phyloP scores from a whole-genome alignment of 2,329 filamentous ascomycete genomes.

The Xylaria sp. region DNA sequence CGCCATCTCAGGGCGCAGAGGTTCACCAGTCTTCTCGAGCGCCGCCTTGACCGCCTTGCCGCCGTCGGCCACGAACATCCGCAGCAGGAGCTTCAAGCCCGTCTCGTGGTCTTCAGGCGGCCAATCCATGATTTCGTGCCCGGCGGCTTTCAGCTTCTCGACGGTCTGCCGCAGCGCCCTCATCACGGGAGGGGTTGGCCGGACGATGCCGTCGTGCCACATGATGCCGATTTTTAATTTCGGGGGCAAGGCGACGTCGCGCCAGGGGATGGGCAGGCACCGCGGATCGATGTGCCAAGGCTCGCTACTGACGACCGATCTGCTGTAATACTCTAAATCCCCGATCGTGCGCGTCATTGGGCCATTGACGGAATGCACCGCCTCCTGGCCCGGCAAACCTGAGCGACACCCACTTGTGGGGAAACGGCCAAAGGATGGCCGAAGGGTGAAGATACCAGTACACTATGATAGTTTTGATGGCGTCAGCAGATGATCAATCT shows the following conservation, averaged over 20 bases:
- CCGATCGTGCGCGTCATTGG: conserved; percentile 62
- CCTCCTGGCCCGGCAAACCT: conserved; percentile 69
- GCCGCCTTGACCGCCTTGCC: conserved; percentile 47
- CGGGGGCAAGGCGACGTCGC: conserved; percentile 40
- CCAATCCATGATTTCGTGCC: conserved; percentile 61
- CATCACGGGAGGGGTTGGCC: conserved; percentile 68
- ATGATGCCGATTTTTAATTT: conserved; percentile 65
- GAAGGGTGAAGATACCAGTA: conserved; percentile 39
- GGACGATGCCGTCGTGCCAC: conserved; percentile 68
- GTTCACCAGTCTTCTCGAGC: conserved; percentile 51
- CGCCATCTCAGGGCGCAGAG: conserved; percentile 38
- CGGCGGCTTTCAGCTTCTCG: conserved; percentile 49
- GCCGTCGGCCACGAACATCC: conserved; percentile 58
- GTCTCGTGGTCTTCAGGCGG: conserved; percentile 51
- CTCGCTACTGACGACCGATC: conserved; percentile 53
- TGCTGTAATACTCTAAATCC: conserved; percentile 62
- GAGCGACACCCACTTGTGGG: conserved; percentile 59
- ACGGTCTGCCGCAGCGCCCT: conserved; percentile 58
- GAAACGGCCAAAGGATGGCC: conserved; percentile 61
- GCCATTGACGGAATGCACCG: conserved; percentile 67
- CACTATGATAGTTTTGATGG: conserved; percentile 19
- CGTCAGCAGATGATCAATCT: too few species aligned
- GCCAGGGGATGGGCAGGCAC: conserved; percentile 65
- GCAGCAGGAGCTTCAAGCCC: conserved; percentile 46
- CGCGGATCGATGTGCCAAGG: conserved; percentile 65